Evolutionary conservation across 768 basidiomycete genomes (phyloP).

Genomic region (Russula vinacea): DNA sequence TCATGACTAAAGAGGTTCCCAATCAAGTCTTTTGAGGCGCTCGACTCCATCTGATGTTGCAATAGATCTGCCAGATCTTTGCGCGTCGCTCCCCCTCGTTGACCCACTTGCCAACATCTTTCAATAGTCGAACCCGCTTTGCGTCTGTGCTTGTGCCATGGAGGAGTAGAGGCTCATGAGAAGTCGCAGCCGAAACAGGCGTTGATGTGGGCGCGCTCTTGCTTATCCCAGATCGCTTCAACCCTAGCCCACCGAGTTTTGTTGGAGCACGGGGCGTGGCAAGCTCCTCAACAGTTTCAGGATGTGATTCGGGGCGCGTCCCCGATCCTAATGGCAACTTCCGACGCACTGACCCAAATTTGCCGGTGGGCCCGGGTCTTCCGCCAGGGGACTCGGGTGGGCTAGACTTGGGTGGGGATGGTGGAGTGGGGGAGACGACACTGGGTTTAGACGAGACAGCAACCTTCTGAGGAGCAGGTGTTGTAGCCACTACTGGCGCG

Average conservation of each 20-base stretch:
- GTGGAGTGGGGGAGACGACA: slow-evolving; percentile 30
- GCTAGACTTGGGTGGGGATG: slow-evolving; percentile 35
- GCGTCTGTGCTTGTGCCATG: slow-evolving; percentile 54
- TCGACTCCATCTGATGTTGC: slow-evolving; percentile 88
- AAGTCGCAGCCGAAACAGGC: slow-evolving; percentile 37
- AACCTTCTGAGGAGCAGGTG: slow-evolving; percentile 29
- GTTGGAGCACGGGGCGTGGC: slow-evolving; percentile 34
- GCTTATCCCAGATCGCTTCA: slow-evolving; percentile 46
- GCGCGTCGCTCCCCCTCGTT: slow-evolving; percentile 79
- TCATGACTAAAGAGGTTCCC: slow-evolving; percentile 88
- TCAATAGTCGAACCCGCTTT: slow-evolving; percentile 63
- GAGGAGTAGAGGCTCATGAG: slow-evolving; percentile 40
- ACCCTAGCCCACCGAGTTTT: slow-evolving; percentile 30
- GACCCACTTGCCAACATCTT: slow-evolving; percentile 79
- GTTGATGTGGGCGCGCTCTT: slow-evolving; percentile 38
- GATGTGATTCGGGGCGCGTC: slow-evolving; percentile 47
- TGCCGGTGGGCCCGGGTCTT: slow-evolving; percentile 44
- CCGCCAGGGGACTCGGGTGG: slow-evolving; percentile 48
- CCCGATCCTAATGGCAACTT: slow-evolving; percentile 62
- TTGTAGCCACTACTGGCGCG: slow-evolving; percentile 37
- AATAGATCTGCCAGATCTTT: slow-evolving; percentile 85
- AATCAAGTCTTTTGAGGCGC: slow-evolving; percentile 71
- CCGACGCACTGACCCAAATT: slow-evolving; percentile 64
- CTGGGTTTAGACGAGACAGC: slow-evolving; percentile 29
- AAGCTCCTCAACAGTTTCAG: slow-evolving; percentile 40